Evolutionary conservation across 257 asterid genomes (phyloP).

Genomic region (Scutellaria galericulata): DNA sequence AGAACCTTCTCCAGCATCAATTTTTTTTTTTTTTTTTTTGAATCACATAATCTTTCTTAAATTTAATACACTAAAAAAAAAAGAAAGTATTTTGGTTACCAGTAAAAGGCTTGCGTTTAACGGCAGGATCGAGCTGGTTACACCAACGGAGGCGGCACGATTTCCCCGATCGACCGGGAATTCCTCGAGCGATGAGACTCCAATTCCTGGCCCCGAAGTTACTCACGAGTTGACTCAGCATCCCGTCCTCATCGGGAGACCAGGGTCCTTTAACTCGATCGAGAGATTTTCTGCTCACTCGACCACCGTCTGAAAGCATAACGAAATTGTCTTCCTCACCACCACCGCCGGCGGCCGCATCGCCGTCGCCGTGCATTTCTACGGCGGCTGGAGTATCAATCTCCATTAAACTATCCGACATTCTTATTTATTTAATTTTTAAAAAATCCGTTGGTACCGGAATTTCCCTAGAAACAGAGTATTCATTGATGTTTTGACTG

Average conservation of each 20-base stretch:
- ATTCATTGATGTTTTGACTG: constrained; percentile 35
- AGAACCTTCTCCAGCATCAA: too few species aligned
- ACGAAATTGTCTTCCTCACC: constrained; percentile 34
- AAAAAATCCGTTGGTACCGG: neutral
- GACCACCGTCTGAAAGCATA: constrained; percentile 40
- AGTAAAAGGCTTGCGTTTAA: constrained; percentile 80
- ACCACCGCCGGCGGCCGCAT: constrained; percentile 39
- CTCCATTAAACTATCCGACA: constrained; percentile 37
- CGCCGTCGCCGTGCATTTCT: constrained; percentile 43
- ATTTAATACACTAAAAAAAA: neutral
- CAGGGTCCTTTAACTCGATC: constrained; percentile 92
- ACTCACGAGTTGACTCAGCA: constrained; percentile 67
- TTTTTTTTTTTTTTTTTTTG: too few species aligned
- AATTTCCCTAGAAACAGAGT: constrained; percentile 18
- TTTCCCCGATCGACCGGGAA: constrained; percentile 89
- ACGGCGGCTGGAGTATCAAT: constrained; percentile 32
- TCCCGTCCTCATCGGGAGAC: constrained; percentile 85
- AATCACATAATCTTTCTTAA: too few species aligned
- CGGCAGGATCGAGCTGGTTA: constrained; percentile 90
- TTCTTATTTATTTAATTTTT: neutral
- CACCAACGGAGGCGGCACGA: constrained; percentile 97
- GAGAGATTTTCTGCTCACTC: constrained; percentile 41
- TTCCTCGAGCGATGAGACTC: constrained; percentile 86
- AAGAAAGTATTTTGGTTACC: constrained; percentile 43
- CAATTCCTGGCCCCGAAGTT: constrained; percentile 84